Base-by-base conservation (phyloP, 2,329 filamentous ascomycete species). In the Xylaria polymorpha region DNA sequence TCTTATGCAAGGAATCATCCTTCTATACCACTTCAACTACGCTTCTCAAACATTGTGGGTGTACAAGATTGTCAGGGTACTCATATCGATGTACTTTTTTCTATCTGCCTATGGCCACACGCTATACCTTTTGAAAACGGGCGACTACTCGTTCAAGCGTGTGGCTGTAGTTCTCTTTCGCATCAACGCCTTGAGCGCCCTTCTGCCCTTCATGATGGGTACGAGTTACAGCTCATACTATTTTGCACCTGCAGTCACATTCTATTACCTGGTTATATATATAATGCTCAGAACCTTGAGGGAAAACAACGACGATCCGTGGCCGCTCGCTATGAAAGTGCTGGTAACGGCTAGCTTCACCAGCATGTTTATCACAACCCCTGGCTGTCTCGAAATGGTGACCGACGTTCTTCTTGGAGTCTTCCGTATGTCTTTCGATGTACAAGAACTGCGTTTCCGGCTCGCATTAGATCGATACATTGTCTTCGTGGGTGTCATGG, bases 181-280 rank as follows among this genome's bases (percentile, higher is more conserved):
- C 2, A 79, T 88, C 12, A 91, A 91, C 74, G 76, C 88, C 1
- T 79, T 91, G 8, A 85, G 83, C 56, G 83, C 84, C 22, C 70
- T 83, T 0, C 78, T 91, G 39, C 81, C 86, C 0, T 87, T 87
- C 25, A 80, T 87, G 70, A 87, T 90, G 84, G 79, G 81, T 29
- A 89, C 86, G 1, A 80, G 83, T 41, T 90, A 88, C 76, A 77
- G 82, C 32, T 82, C 84, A 35, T 90, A 91, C 76, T 87, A 88
- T 76, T 89, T 90, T 72, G 83, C 87, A 0, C 84, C 87, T 0
- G 79, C 90, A 1, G 82, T 86, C 46, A 88, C 83, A 58, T 89
- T 90, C 75, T 91, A 88, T 87, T 91, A 89, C 74, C 71, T 88
- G 6, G 78, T 89, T 25, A 80, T 87, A n/a, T 90, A 84, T 74